Evolutionary conservation across 306 rosid genomes (phyloP), one percentile per base, ranked within the genome.

Genomic region (Luffa acutangula): DNA sequence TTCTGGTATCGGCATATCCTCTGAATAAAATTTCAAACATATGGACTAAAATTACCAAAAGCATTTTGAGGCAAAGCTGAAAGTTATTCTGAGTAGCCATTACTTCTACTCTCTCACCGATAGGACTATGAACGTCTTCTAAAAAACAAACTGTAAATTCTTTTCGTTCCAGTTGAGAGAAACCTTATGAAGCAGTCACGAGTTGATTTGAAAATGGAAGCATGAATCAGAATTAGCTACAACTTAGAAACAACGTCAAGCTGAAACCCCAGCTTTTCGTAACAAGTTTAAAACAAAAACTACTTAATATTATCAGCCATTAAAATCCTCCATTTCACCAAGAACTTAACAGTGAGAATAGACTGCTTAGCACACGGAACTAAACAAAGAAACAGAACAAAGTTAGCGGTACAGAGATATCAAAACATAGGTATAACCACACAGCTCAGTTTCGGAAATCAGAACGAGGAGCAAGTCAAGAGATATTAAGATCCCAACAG

Each of bases 1-100:
- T 84, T 85, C 89, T 95, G 79, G 86, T 58, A 57, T 95, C 95
- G 51, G 78, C 82, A 65, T 80, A 89, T 80, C 84, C 89, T 84
- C 99, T 93, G 78, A 80, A 79, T 85, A 59, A 83, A 60, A 81
- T 77, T 17, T 83, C 53, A 81, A 48, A 39, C 52, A 66, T 67
- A 89, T 37, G 43, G 78, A 66, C 84, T 74, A 81, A 79, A 78
- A 80, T 63, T 64, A 81, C 25, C 21, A 33, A 72, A 78, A 48
- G n/a, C 14, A 62, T 59, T 65, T 7, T 5, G 17, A 13, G 21
- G 41, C 8, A 46, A 76, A 69, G 52, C 33, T 51, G 37, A 46
- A 72, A 80, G 4, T 46, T 37, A 6, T 31, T 31, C 1, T 49
- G 70, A 41, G 71, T 53, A 80, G 66, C 54, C 56, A 59, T 59